phyloP scores from a whole-genome alignment of 2,329 filamentous ascomycete genomes.

The Kalaharituber pfeilii region DNA sequence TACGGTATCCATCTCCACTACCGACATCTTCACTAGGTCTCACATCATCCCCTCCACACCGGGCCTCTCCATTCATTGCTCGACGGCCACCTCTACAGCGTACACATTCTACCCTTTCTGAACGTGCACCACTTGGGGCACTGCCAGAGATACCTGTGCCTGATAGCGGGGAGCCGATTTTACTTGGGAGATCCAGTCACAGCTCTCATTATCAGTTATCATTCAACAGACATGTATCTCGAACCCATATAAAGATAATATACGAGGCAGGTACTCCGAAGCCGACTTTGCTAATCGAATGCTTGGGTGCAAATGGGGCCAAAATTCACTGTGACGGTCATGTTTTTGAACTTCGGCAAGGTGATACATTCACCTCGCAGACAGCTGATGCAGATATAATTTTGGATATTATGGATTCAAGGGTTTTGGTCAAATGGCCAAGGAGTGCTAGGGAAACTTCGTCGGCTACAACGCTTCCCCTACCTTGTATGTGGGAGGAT shows the following conservation, averaged over 20 bases:
- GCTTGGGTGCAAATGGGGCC: conserved; percentile 88
- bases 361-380: conserved; percentile 77
- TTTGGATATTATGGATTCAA: conserved; percentile 82
- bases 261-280: conserved; percentile 55
- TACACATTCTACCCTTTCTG: conserved; percentile 47
- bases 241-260: conserved; percentile 75
- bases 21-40: conserved; percentile 89
- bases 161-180: conserved; percentile 60
- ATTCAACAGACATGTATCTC: conserved; percentile 77
- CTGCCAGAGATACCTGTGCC: conserved; percentile 70
- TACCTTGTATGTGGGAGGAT: conserved; percentile 2
- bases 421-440: conserved; percentile 81
- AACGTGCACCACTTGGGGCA: conserved; percentile 64
- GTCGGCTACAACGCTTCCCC: conserved; percentile 9
- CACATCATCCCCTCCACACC: conserved; percentile 28
- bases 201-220: conserved; percentile 93
- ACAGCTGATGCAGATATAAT: conserved; percentile 80
- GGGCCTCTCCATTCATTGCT: background rate
- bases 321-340: conserved; percentile 82
- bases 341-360: conserved; percentile 71
- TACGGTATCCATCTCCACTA: conserved; percentile 70
- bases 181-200: conserved; percentile 86
- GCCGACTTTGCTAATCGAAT: conserved; percentile 71
- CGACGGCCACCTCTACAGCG: conserved; percentile 36
- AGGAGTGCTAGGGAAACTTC: conserved; percentile 35